Base-by-base conservation (phyloP, 768 basidiomycete species). In the Phaffia tasmanica region DNA sequence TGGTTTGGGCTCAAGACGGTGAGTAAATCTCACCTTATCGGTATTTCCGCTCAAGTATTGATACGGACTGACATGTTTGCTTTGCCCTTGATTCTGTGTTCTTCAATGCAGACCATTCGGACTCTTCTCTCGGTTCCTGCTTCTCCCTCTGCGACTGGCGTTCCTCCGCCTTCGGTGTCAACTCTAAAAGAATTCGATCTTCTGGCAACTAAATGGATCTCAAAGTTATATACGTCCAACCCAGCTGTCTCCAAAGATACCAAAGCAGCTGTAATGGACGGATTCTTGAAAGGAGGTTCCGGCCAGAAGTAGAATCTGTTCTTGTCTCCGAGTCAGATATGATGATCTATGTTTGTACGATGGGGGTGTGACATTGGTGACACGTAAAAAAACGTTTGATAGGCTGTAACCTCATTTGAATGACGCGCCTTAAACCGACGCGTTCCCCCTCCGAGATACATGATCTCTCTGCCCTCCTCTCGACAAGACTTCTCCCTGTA, bases 1-100 rank as follows among this genome's bases (percentile, higher is more conserved):
- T 91, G 89, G 89, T 84, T 83, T 74, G 89, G 89, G 4, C 81
- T 89, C 47, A 89, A 89, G 74, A 79, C 87, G 54, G 89, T 90
- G 70, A 54, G 85, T 80, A 16, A 9, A 53, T 53, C n/a, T 16
- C 8, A 23, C 23, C 53, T 32, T 46, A 54, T 27, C 27, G 53
- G 53, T n/a, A 54, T 27, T 30, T 0, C 0, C 48, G 46, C 11
- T 6, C 19, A 53, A 27, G 1, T 53, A 9, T 30, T 16, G 19
- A 21, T 32, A n/a, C 16, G 14, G 29, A 19, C 19, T 1, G 3
- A 25, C 15, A 42, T n/a, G n/a, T 49, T 32, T 21, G 8, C 42
- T 27, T 29, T 1, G 21, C 9, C 46, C 14, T 49, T 21, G 2
- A 18, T 56, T 19, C 15, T 15, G 18, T 32, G 27, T 42, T 1